Evolutionary conservation across 257 asterid species (phyloP), one percentile per base, ranked within the genome.

Genomic region (Nicotiana obtusifolia): DNA sequence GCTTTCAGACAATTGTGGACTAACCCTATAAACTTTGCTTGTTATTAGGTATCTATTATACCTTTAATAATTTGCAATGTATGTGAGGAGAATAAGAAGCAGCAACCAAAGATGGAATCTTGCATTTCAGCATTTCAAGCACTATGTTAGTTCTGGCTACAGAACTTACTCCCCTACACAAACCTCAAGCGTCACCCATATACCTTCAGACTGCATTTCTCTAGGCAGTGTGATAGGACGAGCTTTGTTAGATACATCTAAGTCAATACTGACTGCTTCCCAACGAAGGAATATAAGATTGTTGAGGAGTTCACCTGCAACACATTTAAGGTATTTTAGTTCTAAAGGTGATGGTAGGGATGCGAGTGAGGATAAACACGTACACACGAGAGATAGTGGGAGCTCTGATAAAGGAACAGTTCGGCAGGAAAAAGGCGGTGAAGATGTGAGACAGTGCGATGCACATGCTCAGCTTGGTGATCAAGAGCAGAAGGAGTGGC

Each of bases 401-500:
- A 87, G 80, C 80, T 82, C 82, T 81, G 97, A 87, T 54, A 89
- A 89, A 84, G 91, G 80, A 76, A 88, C 87, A 76, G 77, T 77
- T 64, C 81, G 80, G 41, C 91, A 88, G 81, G 91, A 86, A 64
- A 89, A 82, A 71, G 81, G 75, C 57, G 9, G 77, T 20, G 90
- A 81, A 76, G 86, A 82, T 71, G 66, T 47, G 37, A 86, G 78
- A 80, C 83, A 85, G 52, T 85, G 76, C 64, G 92, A 94, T 91
- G 91, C 97, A 77, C 99, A 96, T 87, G 93, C 97, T 82, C 89
- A 82, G 81, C 98, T 96, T 79, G 98, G 93, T 80, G 94, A 90
- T 91, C 94, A 91, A 87, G 99, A 96, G 85, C 99, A 96, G 88
- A 84, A 84, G 82, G 99, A 94, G 82, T 96, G 99, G 99, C 91